Evolutionary conservation across 2,329 filamentous ascomycete species (phyloP), one percentile per base, ranked within the genome.

Genomic region (Fusarium fujikuroi): DNA sequence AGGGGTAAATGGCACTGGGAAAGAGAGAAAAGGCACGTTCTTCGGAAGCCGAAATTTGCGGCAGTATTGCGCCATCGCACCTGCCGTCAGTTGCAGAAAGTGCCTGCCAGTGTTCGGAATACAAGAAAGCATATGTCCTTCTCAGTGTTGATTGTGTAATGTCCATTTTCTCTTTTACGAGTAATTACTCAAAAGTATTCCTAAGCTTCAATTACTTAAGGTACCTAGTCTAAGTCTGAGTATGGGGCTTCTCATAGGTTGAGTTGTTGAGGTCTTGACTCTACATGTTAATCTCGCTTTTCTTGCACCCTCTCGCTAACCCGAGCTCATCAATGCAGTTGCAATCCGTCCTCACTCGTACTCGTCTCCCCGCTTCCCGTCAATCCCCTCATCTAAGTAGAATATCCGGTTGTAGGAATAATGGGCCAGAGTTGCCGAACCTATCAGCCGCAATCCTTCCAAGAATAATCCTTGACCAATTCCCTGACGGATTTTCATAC

Each of bases 31-130:
- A 72, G 66, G 30, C 36, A 70, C 67, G 37, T 59, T 53, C 46
- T 66, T 50, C 66, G 67, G 67, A 70, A 70, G 60, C 66, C 66
- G 67, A 70, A 56, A 70, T 60, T 60, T 66, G 47, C 19, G 50
- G 52, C 50, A 60, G 63, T 72, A 78, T 78, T 78, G 76, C 76
- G 76, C 76, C 76, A 78, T 78, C 76, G 75, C 59, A 46, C 64
- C 53, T 69, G 43, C 63, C 66, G 67, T 64, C 47, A 49, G 32
- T 46, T 59, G 57, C 43, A 68, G 28, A 37, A 36, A 44, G 49
- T 57, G 23, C 36, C 65, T 61, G 59, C 23, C 32, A 59, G 32
- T 59, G 19, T 34, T 59, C 34, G 23, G 23, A 39, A 54, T 37
- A 54, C 34, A 53, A 37, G n/a, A 36, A 28, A 53, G 25, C 11